Percentiles rank a stretch among this genome's conserved stretches.
Evolutionary conservation across 140 eudicot species (phyloP).

Genomic region (Bidens hawaiensis): DNA sequence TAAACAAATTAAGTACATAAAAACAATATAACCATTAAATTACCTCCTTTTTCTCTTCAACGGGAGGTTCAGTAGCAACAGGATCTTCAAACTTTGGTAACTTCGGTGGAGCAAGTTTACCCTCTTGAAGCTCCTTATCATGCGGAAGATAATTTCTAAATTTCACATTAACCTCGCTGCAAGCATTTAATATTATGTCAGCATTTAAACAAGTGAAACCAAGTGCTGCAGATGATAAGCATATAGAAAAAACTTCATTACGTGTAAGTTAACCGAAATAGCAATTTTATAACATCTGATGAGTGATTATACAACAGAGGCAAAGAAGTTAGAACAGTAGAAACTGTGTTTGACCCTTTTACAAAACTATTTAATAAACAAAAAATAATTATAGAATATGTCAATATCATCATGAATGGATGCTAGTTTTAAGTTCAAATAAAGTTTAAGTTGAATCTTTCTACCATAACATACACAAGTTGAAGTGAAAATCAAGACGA

Average conservation of each 20-base stretch:
- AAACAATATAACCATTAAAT: not conserved
- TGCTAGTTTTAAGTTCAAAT: not conserved
- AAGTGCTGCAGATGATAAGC: not conserved
- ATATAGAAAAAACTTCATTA: not conserved
- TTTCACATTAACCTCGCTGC: conserved; percentile 64
- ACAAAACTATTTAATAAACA: not conserved
- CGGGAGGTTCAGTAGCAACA: conserved; percentile 59
- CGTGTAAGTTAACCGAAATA: not conserved
- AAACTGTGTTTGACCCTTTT: not conserved
- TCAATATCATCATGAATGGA: not conserved
- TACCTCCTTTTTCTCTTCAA: conserved; percentile 81
- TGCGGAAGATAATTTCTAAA: conserved; percentile 95
- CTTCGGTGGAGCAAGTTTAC: conserved; percentile 80
- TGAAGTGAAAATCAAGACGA: not conserved
- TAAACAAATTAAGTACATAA: not conserved
- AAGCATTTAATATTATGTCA: conserved; percentile 20
- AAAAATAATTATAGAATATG: not conserved
- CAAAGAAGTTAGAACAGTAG: conserved; percentile 1
- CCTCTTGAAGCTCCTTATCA: conserved; percentile 94
- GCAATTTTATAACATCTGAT: not conserved
- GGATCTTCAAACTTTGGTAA: conserved; percentile 97
- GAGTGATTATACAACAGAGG: not conserved
- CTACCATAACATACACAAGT: not conserved
- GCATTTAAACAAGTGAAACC: not conserved
- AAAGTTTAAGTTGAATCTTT: not conserved